Base-by-base conservation (phyloP, 352 stramenopile genomes). In the Globisporangium uncinulatum region DNA sequence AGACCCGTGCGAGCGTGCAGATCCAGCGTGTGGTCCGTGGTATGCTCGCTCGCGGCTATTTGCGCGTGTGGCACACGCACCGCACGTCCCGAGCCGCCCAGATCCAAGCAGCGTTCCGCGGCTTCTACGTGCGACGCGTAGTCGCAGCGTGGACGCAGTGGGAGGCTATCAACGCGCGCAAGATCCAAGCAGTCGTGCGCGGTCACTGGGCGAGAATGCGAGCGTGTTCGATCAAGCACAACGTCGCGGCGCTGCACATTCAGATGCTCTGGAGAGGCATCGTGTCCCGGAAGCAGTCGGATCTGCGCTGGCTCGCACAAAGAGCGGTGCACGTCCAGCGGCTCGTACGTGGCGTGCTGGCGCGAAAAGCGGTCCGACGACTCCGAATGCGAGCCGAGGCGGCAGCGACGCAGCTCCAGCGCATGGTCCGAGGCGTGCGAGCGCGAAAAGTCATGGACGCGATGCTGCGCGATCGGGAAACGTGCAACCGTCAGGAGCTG, bases 141-240 rank as follows among this genome's bases (percentile, higher is more conserved):
- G 42, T 89, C 21, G 31, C 24, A 19, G 73, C 68, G 1, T 87
- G 80, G 77, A 65, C 58, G 24, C 62, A 65, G n/a, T 90, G 80
- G 80, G 71, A 91, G 32, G 62, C 61, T 46, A 54, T 83, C 10
- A 91, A 89, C 48, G 67, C 58, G 6, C 56, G 67, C n/a, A 79
- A 72, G 19, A 89, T 90, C 41, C 83, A 93, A 52, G 69, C 73
- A 8, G 73, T 88, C 43, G 65, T 85, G 5, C 78, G 83, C 24
- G 74, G 80, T 34, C 54, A 79, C 61, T 73, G 81, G 37, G 69
- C 52, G 3, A 65, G 66, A 6, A 66, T 52, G 6, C 41, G 19
- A 15, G 70, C 52, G 4, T 7, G 3, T 14, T 24, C 39, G 3
- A 60, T 41, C 3, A 68, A 66, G 19, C 58, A 53, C 5, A 55